These are phyloP conservation scores for Neospora caninum DNA, from an alignment of 169 alveolate genomes.

Conservation along the genomic window DNA sequence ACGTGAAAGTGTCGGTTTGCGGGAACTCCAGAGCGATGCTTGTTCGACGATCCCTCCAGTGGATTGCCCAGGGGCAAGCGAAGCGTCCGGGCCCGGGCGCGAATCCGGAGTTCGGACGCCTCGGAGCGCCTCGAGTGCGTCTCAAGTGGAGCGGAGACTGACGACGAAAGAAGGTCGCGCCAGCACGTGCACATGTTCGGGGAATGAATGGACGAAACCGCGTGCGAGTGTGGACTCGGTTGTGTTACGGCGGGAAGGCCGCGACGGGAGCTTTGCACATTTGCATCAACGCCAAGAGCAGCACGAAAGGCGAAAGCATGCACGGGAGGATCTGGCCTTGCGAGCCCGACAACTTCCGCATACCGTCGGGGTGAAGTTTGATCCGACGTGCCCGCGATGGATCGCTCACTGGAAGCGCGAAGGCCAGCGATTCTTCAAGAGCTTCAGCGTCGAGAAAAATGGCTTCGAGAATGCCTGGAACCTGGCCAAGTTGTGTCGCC, in stretches of 20 bases:
- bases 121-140: too few species aligned
- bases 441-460: constrained; percentile 46
- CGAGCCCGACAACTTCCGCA: constrained; percentile 49
- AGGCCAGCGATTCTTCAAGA: constrained; percentile 54
- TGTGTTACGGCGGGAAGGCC: background rate
- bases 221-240: background rate
- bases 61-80: too few species aligned
- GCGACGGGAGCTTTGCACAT: background rate
- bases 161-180: too few species aligned
- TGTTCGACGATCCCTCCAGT: too few species aligned
- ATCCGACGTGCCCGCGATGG: constrained; percentile 65
- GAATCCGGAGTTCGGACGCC: too few species aligned
- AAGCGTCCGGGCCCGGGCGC: too few species aligned
- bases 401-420: constrained; percentile 60
- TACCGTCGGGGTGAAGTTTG: constrained; percentile 50
- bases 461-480: constrained; percentile 58
- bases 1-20: too few species aligned
- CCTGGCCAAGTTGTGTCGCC: constrained; percentile 32
- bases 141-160: too few species aligned
- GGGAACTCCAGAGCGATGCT: too few species aligned
- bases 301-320: constrained; percentile 44
- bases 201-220: too few species aligned
- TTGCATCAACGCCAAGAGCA: constrained; percentile 34
- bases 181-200: too few species aligned
- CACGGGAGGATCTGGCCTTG: constrained; percentile 46